phyloP scores from a whole-genome alignment of 2,329 filamentous ascomycete genomes.

The Blastomyces silverae region DNA sequence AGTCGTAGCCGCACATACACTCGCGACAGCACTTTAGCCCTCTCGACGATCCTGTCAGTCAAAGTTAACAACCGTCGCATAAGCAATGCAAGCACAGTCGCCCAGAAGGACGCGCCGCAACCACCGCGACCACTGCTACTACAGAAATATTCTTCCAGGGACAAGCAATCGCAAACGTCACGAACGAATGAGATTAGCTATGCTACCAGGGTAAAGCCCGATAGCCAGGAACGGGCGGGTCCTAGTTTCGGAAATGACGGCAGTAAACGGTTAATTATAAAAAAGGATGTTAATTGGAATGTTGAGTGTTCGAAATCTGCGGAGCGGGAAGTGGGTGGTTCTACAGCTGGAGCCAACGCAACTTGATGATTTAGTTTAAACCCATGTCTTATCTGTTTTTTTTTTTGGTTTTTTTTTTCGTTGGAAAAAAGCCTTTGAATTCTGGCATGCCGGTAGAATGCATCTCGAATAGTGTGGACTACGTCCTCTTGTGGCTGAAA shows the following conservation, averaged over 20 bases:
- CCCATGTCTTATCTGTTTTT: not conserved
- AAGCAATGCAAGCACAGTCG: not conserved
- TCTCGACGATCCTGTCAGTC: slow-evolving; percentile 2
- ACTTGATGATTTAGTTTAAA: not conserved
- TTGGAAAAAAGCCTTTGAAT: not conserved
- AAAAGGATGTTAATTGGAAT: slow-evolving; percentile 12
- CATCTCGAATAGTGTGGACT: no score
- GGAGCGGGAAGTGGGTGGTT: not conserved
- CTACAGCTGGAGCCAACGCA: not conserved
- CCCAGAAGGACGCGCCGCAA: not conserved
- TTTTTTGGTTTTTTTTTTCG: not conserved
- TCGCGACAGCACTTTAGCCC: not conserved
- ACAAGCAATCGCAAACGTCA: not conserved
- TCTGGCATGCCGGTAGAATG: not conserved
- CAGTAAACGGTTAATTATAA: slow-evolving; percentile 6
- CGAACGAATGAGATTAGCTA: not conserved
- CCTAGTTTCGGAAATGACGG: not conserved
- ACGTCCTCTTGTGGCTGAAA: not conserved
- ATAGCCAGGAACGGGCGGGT: not conserved
- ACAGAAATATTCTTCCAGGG: not conserved
- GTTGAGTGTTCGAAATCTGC: slow-evolving; percentile 8
- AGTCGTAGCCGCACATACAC: not conserved
- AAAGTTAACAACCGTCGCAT: not conserved
- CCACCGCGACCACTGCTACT: not conserved
- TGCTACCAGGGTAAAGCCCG: not conserved